Conservation (phyloP, 1,284 basidiomycete species). For the Ganoderma sp. region DNA sequence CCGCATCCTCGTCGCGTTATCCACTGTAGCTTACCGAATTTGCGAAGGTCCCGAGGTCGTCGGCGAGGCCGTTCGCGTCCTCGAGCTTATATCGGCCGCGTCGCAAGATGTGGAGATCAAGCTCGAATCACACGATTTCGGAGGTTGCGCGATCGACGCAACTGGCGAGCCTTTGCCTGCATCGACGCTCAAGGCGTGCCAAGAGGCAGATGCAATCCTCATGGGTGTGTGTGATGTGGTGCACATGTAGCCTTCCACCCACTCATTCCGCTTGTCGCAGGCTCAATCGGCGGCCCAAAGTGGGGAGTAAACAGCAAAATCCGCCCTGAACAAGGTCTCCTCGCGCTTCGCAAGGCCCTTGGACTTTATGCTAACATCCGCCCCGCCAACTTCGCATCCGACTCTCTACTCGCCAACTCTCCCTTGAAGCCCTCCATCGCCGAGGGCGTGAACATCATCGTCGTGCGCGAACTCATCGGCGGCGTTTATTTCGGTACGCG, state of each 20-base stretch:
- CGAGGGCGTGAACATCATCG: constrained; percentile 89
- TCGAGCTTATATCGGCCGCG: constrained; percentile 74
- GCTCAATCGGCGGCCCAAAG: constrained; percentile 97
- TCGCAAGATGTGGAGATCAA: constrained; percentile 73
- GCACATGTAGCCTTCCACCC: constrained; percentile 6
- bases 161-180: constrained; percentile 85
- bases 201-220: constrained; percentile 89
- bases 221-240: constrained; percentile 65
- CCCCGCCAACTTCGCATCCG: constrained; percentile 93
- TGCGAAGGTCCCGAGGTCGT: constrained; percentile 89
- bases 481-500: constrained; percentile 94
- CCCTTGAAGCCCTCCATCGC: constrained; percentile 92
- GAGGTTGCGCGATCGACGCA: constrained; percentile 93
- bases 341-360: constrained; percentile 90
- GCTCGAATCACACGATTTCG: constrained; percentile 84
- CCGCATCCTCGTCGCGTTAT: constrained; percentile 19
- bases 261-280: constrained; percentile 47
- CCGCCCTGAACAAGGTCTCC: constrained; percentile 94
- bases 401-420: constrained; percentile 88
- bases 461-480: constrained; percentile 94
- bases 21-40: neutral
- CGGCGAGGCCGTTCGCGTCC: constrained; percentile 86
- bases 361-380: constrained; percentile 99
- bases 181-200: constrained; percentile 85
- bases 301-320: constrained; percentile 94